These are phyloP conservation scores for Aspergillus neotritici DNA, from an alignment of 2,329 filamentous ascomycete species.

Conservation along the genomic window DNA sequence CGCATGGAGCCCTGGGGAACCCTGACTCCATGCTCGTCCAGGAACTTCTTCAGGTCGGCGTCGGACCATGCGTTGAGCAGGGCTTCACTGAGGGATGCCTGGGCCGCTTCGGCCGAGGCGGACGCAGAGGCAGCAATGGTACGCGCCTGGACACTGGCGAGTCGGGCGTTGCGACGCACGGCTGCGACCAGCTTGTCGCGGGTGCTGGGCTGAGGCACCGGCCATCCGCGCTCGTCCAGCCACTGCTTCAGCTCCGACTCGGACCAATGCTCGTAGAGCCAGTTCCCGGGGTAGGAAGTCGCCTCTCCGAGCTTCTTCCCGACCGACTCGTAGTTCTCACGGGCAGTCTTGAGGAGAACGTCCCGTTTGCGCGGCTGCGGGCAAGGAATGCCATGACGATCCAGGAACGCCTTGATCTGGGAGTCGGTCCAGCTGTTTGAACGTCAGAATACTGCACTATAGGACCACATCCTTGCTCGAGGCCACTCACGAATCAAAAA, in stretches of 20 bases:
- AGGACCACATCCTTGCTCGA: too few relatives aligned
- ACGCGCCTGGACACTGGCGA: constrained; percentile 65
- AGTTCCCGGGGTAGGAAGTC: constrained; percentile 82
- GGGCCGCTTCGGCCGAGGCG: constrained; percentile 62
- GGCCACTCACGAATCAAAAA: constrained; percentile 66
- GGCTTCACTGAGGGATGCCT: constrained; percentile 71
- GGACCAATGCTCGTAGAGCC: constrained; percentile 87
- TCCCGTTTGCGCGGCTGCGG: constrained; percentile 85
- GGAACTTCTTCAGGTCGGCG: constrained; percentile 82
- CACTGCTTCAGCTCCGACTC: constrained; percentile 91
- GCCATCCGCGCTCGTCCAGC: constrained; percentile 82
- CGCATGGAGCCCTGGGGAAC: constrained; percentile 87
- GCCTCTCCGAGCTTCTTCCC: constrained; percentile 74
- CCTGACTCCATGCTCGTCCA: constrained; percentile 81
- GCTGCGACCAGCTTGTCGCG: constrained; percentile 84
- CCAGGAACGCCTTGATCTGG: constrained; percentile 86
- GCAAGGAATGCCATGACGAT: constrained; percentile 78
- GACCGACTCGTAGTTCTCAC: constrained; percentile 71
- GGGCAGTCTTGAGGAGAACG: constrained; percentile 68
- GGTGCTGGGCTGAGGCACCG: constrained; percentile 73
- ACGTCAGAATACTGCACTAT: too few relatives aligned
- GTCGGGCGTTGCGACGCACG: constrained; percentile 83
- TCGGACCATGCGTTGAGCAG: constrained; percentile 89
- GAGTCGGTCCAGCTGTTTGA: constrained; percentile 76
- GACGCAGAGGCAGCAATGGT: constrained; percentile 56